Evolutionary conservation across 441 rosid species (phyloP), one percentile per base, ranked within the genome.

Genomic region (Breynia disticha): DNA sequence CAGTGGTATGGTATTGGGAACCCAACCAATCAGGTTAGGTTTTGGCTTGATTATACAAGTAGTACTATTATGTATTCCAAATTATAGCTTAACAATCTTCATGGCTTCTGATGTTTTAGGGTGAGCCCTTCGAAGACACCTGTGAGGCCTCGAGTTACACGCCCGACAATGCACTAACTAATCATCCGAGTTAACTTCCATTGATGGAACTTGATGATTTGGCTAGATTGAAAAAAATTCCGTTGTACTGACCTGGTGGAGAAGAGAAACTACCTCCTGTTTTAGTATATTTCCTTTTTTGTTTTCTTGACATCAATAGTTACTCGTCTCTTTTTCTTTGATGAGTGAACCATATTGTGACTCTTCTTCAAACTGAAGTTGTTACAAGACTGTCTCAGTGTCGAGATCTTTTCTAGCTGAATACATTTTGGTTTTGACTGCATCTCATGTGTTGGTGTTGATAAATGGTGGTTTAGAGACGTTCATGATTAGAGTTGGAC

Each of bases 101-200:
- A 44, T 22, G n/a, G 14, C 52, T 64, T 10, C 11, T 0, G 11
- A 1, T 12, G 21, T 21, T 44, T 38, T 57, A 84, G 86, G 82
- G 83, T 84, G 56, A 78, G 86, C 54, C 86, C 86, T 2, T 82
- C 86, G 51, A 82, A 82, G 79, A 84, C 89, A 57, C 86, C 84
- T 1, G 86, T 80, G 59, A 75, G 87, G 77, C 84, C 93, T 1
- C 81, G 76, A 51, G 71, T 76, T 66, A 62, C 79, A 59, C 72
- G 69, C 64, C 74, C 77, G 11, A 44, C 74, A 51, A 28, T 67
- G 69, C 72, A 55, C 18, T 77, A 74, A 64, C 57, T 47, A 54
- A 55, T 54, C 13, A 19, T 49, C 17, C 16, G 47, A 47, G 37
- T 46, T n/a, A 38, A 54, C 59, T 32, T 53, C 59, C 58, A 11